Base-by-base conservation (phyloP, 495 filamentous ascomycete genomes). In the Aspergillus sclerotioniger region DNA sequence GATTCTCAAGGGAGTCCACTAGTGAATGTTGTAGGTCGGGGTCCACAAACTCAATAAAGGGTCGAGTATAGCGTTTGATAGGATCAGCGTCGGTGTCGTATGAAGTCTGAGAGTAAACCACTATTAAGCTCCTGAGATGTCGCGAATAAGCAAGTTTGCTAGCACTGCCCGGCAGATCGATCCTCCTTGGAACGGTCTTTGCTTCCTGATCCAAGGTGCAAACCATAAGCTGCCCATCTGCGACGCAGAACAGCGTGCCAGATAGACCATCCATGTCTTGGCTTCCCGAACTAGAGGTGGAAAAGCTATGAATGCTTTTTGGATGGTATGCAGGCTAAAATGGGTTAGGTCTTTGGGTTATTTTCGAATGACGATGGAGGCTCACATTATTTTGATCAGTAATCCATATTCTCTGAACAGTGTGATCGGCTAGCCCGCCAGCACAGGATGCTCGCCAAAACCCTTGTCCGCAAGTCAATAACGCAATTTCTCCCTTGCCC, bases 351-450 rank as follows among this genome's bases (percentile, higher is more conserved):
- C 31, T 16, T 35, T 39, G 16, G 13, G 10, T 15, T 7, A 19
- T 25, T 31, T 25, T 9, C 6, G 16, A 28, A 57, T 25, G 10
- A 19, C n/a, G 21, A 25, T 7, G 19, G 21, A 43, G 62, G 37
- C 76, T 69, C 56, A 79, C 76, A 60, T 72, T 72, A 44, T 67
- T 75, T 51, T 76, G 75, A 46, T 79, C 74, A 0, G 76, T 78
- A 28, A 79, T 71, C 72, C 75, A 79, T 35, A 79, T 62, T 39
- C 69, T 61, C 46, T 70, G 61, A 9, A 76, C 56, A 16, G 59
- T 56, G 53, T 63, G 78, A 8, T 68, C 66, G 25, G 58, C 58
- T 9, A 49, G 39, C 31, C 62, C 64, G 2, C 51, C 55, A 29
- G 50, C 52, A 49, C 68, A 69, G 19, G 69, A 70, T 12, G 71